Conservation (phyloP, 495 filamentous ascomycete species). For the Trichoderma parareesei region DNA sequence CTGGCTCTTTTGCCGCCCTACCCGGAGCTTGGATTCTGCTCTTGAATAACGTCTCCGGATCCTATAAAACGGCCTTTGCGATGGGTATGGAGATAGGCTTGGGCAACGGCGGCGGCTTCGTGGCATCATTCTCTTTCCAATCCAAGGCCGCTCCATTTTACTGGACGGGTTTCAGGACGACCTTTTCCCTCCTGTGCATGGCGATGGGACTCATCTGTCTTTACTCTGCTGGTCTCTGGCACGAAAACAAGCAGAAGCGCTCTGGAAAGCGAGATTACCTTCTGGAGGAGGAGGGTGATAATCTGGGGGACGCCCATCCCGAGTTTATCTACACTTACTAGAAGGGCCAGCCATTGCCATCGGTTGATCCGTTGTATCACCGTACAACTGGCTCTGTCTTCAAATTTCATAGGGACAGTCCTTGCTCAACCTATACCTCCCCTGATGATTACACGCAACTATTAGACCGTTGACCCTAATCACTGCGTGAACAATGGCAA, state of each 20-base stretch:
- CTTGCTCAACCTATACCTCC: too few species aligned
- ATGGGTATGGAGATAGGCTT: slow-evolving; percentile 16
- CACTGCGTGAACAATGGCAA: too few species aligned
- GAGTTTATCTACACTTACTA: slow-evolving; percentile 3
- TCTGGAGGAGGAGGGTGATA: not conserved
- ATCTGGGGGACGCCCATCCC: slow-evolving; percentile 3
- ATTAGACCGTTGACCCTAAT: too few species aligned
- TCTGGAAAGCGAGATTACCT: not conserved
- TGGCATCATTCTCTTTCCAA: slow-evolving; percentile 2
- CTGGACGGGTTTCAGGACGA: not conserved
- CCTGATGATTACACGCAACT: too few species aligned
- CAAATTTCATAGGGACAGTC: too few species aligned
- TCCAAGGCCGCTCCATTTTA: not conserved
- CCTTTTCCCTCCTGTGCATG: not conserved
- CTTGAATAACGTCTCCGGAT: slow-evolving; percentile 14
- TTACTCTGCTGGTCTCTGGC: not conserved
- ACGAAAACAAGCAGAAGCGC: slow-evolving; percentile 3
- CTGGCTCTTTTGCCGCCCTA: slow-evolving; percentile 14
- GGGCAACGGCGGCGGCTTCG: slow-evolving; percentile 17
- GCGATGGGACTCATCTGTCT: not conserved
- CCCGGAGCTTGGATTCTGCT: slow-evolving; percentile 18
- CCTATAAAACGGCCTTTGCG: slow-evolving; percentile 15
- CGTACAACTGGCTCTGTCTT: not conserved
- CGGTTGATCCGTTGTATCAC: not conserved
- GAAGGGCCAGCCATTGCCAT: not conserved